These are phyloP conservation scores for Talaromyces funiculosus DNA, from an alignment of 2,329 filamentous ascomycete genomes.

Conservation along the genomic window DNA sequence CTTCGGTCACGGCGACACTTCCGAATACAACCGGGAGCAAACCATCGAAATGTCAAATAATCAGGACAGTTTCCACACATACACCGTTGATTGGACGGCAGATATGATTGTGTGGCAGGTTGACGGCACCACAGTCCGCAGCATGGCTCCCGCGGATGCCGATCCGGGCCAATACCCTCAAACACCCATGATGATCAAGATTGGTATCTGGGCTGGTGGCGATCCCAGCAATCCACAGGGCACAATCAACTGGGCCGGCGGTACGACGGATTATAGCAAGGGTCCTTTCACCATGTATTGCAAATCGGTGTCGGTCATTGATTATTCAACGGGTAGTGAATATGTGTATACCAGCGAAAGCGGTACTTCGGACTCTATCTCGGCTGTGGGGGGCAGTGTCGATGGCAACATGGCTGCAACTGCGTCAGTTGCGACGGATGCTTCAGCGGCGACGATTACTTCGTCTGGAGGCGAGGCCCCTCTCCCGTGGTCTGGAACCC, in stretches of 20 bases:
- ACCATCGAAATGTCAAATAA: constrained; percentile 66
- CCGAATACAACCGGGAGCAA: constrained; percentile 78
- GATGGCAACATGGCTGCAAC: constrained; percentile 54
- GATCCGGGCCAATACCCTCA: constrained; percentile 75
- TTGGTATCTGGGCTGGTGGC: constrained; percentile 88
- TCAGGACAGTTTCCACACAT: constrained; percentile 74
- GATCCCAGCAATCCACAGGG: constrained; percentile 72
- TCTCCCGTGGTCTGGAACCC: constrained; percentile 58
- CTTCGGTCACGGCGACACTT: constrained; percentile 86
- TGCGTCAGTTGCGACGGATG: constrained; percentile 41
- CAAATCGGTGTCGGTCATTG: constrained; percentile 67
- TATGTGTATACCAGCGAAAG: constrained; percentile 77
- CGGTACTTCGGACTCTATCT: constrained; percentile 77
- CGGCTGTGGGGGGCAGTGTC: constrained; percentile 70
- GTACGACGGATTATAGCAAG: constrained; percentile 72
- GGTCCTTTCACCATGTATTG: constrained; percentile 86
- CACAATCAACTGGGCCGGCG: constrained; percentile 82
- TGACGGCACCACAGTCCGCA: constrained; percentile 69
- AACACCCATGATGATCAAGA: constrained; percentile 89
- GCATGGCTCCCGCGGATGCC: constrained; percentile 64
- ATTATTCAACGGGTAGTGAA: constrained; percentile 85
- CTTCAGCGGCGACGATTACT: constrained; percentile 59
- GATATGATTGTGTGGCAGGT: constrained; percentile 83
- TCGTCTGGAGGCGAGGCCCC: constrained; percentile 51
- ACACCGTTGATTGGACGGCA: constrained; percentile 86